Base-by-base conservation (phyloP, 2,329 filamentous ascomycete genomes). In the Exophiala sp. region DNA sequence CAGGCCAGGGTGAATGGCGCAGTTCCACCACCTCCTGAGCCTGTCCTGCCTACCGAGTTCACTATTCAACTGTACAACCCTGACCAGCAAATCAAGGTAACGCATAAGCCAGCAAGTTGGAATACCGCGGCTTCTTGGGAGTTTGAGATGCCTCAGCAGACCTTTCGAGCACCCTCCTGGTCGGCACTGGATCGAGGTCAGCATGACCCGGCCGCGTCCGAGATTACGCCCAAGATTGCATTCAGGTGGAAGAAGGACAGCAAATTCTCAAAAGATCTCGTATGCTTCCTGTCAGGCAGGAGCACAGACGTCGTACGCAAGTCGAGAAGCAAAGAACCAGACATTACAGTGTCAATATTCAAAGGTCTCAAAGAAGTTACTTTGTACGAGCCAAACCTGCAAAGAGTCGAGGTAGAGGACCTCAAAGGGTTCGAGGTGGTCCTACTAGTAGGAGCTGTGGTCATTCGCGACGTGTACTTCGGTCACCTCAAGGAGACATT, bases 271-370 rank as follows among this genome's bases (percentile, higher is more conserved):
- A 94, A 88, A 72, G 90, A 96, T 65, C 84, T 96, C 76, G 90
- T 88, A 1, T 96, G 91, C 71, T 91, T 87, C 70, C 79, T 96
- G 73, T 88, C 86, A 0, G 91, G 92, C 12, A 88, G 85, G 68
- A 87, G 83, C 10, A 82, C 87, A 0, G 78, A 81, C 2, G 66
- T 73, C 10, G 82, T 82, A 29, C 83, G 82, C 18, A 89, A 86
- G 71, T 89, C 78, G 62, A 84, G 89, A 76, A 88, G 79, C 74
- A 92, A 89, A 68, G 94, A 99, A 68, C 92, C 94, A 0, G 94
- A 97, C 71, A 97, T 97, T 63, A 91, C 91, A 0, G 80, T 97
- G n/a, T 91, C 90, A 2, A 81, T 97, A 64, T 95, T 91, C 76
- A 85, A 87, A 61, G 80, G 81, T 14, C 77, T 86, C 21, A 86